phyloP scores from a whole-genome alignment of 164 flowering plant genomes.

The Vitis rotundifolia region DNA sequence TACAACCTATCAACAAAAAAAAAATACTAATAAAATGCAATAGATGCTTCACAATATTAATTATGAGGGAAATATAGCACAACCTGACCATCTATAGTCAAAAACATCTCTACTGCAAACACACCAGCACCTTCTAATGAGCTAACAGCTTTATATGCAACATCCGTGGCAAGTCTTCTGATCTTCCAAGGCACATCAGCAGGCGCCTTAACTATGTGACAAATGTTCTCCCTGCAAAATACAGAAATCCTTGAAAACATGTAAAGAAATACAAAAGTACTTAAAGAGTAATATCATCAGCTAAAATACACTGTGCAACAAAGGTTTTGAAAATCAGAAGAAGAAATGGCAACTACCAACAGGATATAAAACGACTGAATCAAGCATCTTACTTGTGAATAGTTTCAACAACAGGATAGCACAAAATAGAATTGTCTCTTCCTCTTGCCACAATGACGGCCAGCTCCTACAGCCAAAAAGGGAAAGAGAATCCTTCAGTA shows the following conservation, averaged over 20 bases:
- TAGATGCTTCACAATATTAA: not conserved
- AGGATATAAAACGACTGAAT: not conserved
- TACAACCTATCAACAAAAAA: too few species aligned
- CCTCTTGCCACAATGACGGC: slow-evolving; percentile 97
- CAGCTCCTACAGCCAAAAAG: slow-evolving; percentile 59
- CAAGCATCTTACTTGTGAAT: slow-evolving; percentile 69
- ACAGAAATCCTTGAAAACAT: slow-evolving; percentile 8
- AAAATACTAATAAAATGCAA: not conserved
- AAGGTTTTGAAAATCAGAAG: too few species aligned
- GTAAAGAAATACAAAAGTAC: not conserved
- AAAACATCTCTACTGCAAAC: slow-evolving; percentile 94
- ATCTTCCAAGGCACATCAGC: slow-evolving; percentile 81
- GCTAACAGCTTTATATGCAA: slow-evolving; percentile 77
- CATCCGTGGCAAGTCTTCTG: slow-evolving; percentile 64
- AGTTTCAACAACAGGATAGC: slow-evolving; percentile 97
- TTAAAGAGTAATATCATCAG: not conserved
- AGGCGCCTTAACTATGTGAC: slow-evolving; percentile 91
- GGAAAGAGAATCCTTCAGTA: not conserved
- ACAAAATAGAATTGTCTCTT: slow-evolving; percentile 69
- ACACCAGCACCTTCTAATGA: slow-evolving; percentile 98
- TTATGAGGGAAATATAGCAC: slow-evolving; percentile 3
- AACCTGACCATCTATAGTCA: slow-evolving; percentile 85
- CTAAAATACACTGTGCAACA: not conserved
- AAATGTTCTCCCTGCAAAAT: slow-evolving; percentile 75
- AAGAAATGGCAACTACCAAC: not conserved